Evolutionary conservation across 2,329 filamentous ascomycete species (phyloP).

Genomic region (Trichoderma breve): DNA sequence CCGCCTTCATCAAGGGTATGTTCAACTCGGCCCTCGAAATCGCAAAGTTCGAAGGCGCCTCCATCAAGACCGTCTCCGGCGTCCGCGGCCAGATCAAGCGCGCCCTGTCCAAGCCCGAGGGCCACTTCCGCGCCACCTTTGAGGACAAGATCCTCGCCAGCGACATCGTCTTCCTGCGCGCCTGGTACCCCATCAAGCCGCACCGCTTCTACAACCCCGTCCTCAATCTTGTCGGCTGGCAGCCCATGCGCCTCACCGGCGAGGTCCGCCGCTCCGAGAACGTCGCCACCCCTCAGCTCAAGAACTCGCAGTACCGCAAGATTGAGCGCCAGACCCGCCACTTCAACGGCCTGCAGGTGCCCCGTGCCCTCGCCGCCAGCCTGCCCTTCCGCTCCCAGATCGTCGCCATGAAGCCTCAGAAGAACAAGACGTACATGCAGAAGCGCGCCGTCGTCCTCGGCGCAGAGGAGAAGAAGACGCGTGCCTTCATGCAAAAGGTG

Average conservation of each 20-base stretch:
- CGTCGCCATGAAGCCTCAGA: conserved; percentile 74
- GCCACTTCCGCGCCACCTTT: conserved; percentile 94
- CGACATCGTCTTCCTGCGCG: conserved; percentile 92
- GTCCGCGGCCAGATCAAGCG: conserved; percentile 97
- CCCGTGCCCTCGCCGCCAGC: conserved; percentile 73
- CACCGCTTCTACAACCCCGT: conserved; percentile 97
- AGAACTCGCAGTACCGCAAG: conserved; percentile 80
- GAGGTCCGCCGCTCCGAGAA: conserved; percentile 77
- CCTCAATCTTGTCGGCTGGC: conserved; percentile 90
- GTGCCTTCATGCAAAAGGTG: conserved; percentile 89
- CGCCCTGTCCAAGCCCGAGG: conserved; percentile 87
- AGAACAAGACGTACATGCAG: conserved; percentile 83
- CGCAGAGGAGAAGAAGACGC: conserved; percentile 84
- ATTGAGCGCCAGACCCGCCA: conserved; percentile 66
- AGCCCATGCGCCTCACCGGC: conserved; percentile 89
- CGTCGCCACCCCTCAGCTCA: conserved; percentile 73
- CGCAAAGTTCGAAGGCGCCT: conserved; percentile 95
- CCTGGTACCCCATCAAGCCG: conserved; percentile 95
- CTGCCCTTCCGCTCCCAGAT: conserved; percentile 94
- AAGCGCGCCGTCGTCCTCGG: conserved; percentile 88
- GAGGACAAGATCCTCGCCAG: conserved; percentile 97
- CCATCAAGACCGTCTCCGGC: conserved; percentile 93
- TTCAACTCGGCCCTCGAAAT: conserved; percentile 91
- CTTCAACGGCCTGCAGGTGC: conserved; percentile 78
- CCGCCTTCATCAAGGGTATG: conserved; percentile 98